Evolutionary conservation across 129 eudicot genomes (phyloP).

Genomic region (Centella asiatica): DNA sequence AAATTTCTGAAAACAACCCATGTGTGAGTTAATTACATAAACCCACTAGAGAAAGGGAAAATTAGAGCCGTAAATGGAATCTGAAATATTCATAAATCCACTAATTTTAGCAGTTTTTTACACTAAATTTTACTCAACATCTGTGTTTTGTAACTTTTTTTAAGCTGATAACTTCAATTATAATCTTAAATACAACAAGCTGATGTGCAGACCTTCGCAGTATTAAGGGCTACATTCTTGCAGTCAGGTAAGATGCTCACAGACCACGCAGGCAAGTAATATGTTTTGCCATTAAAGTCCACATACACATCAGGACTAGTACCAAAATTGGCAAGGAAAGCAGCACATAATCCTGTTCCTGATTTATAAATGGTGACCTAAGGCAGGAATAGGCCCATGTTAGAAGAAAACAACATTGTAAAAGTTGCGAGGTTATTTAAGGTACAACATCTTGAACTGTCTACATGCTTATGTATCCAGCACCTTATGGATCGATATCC

Average conservation of each 20-base stretch:
- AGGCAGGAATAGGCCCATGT: conserved; percentile 16
- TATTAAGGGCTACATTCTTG: conserved; percentile 79
- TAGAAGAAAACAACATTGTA: background rate
- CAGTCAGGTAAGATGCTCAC: conserved; percentile 99
- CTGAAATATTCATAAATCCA: too few species aligned
- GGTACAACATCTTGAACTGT: background rate
- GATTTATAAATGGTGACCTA: conserved; percentile 79
- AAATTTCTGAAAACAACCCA: too few species aligned
- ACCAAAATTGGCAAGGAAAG: conserved; percentile 74
- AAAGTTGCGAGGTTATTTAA: background rate
- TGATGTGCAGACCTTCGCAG: conserved; percentile 75
- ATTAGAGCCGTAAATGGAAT: too few species aligned
- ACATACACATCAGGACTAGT: conserved; percentile 60
- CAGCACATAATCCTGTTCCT: conserved; percentile 63
- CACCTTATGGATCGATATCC: too few species aligned
- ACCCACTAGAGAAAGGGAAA: too few species aligned
- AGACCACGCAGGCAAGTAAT: conserved; percentile 91
- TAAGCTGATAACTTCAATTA: background rate
- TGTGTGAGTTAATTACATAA: too few species aligned
- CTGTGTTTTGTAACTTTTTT: too few species aligned
- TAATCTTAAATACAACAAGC: conserved; percentile 12
- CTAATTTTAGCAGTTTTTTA: too few species aligned
- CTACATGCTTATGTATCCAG: background rate
- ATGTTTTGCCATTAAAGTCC: conserved; percentile 68
- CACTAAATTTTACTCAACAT: too few species aligned